These are phyloP conservation scores for Vanrija sp. DNA, from an alignment of 1,284 basidiomycete genomes.

Conservation along the genomic window DNA sequence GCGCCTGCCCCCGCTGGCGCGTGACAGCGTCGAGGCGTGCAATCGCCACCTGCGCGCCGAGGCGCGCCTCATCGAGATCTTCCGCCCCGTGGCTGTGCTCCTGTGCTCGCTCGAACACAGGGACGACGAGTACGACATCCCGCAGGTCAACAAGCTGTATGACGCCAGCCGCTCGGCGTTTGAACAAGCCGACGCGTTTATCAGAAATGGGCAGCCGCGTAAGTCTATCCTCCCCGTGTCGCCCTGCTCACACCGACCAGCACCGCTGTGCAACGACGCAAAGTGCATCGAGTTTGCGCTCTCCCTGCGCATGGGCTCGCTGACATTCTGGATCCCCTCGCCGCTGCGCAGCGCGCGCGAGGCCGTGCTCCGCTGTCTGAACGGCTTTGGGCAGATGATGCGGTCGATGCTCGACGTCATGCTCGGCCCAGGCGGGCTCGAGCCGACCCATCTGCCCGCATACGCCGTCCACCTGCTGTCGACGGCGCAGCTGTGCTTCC, in stretches of 20 bases:
- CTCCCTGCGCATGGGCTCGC: slow-evolving; percentile 7
- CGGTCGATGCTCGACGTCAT: slow-evolving; percentile 7
- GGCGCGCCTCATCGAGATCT: slow-evolving; percentile 4
- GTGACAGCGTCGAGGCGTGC: slow-evolving; percentile 10
- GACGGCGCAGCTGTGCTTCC: slow-evolving; percentile 1
- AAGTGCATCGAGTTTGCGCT: slow-evolving; percentile 6
- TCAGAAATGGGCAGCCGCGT: background rate
- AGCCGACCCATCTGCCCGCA: slow-evolving; percentile 1
- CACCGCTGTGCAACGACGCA: slow-evolving; percentile 7
- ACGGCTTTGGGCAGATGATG: slow-evolving; percentile 4
- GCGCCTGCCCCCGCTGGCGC: slow-evolving; percentile 4
- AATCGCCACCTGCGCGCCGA: slow-evolving; percentile 12
- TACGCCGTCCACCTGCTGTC: background rate
- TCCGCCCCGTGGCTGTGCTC: slow-evolving; percentile 1
- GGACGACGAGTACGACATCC: background rate
- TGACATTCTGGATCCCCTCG: slow-evolving; percentile 12
- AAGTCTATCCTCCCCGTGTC: background rate
- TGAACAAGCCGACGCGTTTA: background rate
- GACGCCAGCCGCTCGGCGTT: background rate
- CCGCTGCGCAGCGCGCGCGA: slow-evolving; percentile 11
- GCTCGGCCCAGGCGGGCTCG: background rate
- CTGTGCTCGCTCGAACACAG: slow-evolving; percentile 7
- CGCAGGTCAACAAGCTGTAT: background rate
- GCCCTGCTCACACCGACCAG: background rate
- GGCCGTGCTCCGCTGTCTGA: background rate